Conservation (phyloP, 495 filamentous ascomycete species). For the Talaromyces stipitatus region DNA sequence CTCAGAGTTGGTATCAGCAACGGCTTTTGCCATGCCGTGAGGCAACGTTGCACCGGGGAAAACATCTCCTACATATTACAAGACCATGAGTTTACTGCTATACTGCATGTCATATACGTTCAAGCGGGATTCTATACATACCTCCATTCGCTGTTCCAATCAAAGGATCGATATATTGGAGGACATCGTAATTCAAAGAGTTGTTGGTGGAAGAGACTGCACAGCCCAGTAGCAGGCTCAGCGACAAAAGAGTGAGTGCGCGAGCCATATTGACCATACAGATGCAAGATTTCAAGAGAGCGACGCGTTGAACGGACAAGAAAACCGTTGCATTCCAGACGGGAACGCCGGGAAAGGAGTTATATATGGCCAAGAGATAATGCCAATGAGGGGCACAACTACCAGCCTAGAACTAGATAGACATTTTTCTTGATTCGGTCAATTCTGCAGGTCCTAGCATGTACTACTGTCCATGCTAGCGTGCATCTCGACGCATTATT, state of each 20-base stretch:
- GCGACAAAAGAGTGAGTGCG: slow-evolving; percentile 1
- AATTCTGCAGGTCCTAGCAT: background rate
- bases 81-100: background rate
- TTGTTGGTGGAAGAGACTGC: background rate
- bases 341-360: background rate
- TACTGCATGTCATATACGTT: background rate
- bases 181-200: slow-evolving; percentile 29
- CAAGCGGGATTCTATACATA: slow-evolving; percentile 5
- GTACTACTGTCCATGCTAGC: background rate
- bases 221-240: background rate
- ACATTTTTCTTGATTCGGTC: background rate
- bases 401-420: background rate
- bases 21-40: slow-evolving; percentile 72
- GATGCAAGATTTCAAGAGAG: background rate
- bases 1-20: slow-evolving; percentile 60
- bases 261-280: background rate
- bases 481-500: background rate
- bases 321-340: background rate
- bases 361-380: background rate
- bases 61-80: slow-evolving; percentile 44
- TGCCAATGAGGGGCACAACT: background rate
- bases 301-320: background rate
- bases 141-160: slow-evolving; percentile 57
- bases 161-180: slow-evolving; percentile 47
- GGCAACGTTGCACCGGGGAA: slow-evolving; percentile 70